phyloP scores from a whole-genome alignment of 2,329 filamentous ascomycete species.

The Diaporthe amygdali region DNA sequence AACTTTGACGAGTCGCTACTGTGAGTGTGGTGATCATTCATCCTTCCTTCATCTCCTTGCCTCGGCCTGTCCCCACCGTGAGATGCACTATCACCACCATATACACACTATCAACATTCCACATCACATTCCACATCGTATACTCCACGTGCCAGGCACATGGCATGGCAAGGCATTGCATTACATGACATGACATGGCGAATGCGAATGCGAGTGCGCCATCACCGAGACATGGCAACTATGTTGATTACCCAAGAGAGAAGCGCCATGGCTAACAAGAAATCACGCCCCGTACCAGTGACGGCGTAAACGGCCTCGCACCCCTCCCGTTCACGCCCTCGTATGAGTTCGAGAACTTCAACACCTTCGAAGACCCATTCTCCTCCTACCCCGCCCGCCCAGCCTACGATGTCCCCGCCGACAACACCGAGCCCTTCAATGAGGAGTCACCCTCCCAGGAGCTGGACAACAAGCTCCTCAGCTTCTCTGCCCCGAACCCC shows the following conservation, averaged over 20 bases:
- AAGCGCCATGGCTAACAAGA: background rate
- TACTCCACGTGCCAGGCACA: background rate
- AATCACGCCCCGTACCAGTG: conserved; percentile 33
- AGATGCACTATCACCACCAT: background rate
- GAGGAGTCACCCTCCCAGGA: conserved; percentile 59
- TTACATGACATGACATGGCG: background rate
- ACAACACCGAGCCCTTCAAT: conserved; percentile 30
- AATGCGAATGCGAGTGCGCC: background rate
- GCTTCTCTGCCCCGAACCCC: conserved; percentile 70
- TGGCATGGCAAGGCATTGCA: background rate
- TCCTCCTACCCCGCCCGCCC: conserved; percentile 55
- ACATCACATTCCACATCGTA: background rate
- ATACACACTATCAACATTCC: too few relatives aligned
- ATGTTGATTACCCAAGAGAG: background rate
- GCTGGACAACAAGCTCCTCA: conserved; percentile 73
- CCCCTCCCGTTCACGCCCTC: conserved; percentile 59
- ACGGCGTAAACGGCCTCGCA: conserved; percentile 49
- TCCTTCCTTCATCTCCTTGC: background rate
- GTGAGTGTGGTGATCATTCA: conserved; percentile 42
- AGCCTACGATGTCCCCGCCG: conserved; percentile 47
- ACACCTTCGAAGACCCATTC: conserved; percentile 71
- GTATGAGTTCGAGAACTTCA: conserved; percentile 66
- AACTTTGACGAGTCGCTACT: conserved; percentile 62
- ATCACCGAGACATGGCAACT: background rate
- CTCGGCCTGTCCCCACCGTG: background rate